phyloP scores from a whole-genome alignment of 352 stramenopile species.

The Thalassiosira ordinaria region DNA sequence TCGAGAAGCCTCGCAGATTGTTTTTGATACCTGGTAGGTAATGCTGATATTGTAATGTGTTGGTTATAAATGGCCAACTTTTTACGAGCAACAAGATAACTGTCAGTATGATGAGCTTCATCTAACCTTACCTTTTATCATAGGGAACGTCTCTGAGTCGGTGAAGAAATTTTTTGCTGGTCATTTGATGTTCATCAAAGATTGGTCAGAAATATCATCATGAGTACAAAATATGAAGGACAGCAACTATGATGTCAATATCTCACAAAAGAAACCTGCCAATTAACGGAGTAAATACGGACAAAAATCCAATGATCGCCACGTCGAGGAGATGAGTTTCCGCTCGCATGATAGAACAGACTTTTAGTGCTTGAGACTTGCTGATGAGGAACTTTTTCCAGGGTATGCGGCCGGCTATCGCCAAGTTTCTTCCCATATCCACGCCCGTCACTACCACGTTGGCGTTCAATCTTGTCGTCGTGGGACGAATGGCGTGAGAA shows the following conservation, averaged over 20 bases:
- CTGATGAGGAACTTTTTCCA: slow-evolving; percentile 46
- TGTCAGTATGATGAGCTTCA: not conserved
- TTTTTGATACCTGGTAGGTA: slow-evolving; percentile 40
- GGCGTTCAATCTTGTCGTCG: not conserved
- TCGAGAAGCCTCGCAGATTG: slow-evolving; percentile 34
- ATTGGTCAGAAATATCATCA: too few relatives aligned
- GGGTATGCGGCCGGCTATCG: slow-evolving; percentile 43
- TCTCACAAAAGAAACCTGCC: slow-evolving; percentile 36
- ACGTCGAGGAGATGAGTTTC: slow-evolving; percentile 42
- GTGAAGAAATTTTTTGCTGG: slow-evolving; percentile 30
- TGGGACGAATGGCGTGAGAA: too few relatives aligned
- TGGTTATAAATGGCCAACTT: too few relatives aligned
- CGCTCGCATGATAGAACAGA: slow-evolving; percentile 46
- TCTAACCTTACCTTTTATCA: slow-evolving; percentile 22
- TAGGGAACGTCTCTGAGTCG: slow-evolving; percentile 37
- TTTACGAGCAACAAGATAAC: too few relatives aligned
- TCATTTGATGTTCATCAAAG: not conserved
- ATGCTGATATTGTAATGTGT: too few relatives aligned
- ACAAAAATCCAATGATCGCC: slow-evolving; percentile 25
- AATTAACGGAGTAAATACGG: slow-evolving; percentile 36
- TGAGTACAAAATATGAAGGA: too few relatives aligned
- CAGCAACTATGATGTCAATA: too few relatives aligned
- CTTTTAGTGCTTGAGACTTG: slow-evolving; percentile 23
- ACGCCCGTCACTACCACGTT: not conserved
- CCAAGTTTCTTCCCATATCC: slow-evolving; percentile 22